Base-by-base conservation (phyloP, 140 eudicot species). In the Cichorium intybus region DNA sequence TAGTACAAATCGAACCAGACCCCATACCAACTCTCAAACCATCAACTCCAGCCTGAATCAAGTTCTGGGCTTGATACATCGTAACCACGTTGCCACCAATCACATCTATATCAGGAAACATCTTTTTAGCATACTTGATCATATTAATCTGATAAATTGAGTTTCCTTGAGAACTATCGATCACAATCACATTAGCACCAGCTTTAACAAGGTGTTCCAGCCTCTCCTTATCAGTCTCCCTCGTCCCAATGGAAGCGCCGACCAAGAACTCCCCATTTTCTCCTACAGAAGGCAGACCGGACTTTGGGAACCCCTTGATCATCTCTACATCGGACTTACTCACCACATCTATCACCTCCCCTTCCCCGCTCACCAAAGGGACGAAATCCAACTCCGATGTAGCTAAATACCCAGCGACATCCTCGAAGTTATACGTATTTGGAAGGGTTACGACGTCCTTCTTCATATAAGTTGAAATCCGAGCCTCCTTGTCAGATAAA, bases 11-110 rank as follows among this genome's bases (percentile, higher is more conserved):
- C 21, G 98, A 85, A 18, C 98, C 98, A 11, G 98, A 92, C 16
- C 96, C 98, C 98, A 92, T 92, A 31, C 98, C 98, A 23, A 92
- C 98, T 64, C 98, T 73, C 74, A 92, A 57, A 8, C 89, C 98
- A 83, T 92, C 98, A 74, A 80, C 97, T 3, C 96, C 97, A 24
- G 95, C 80, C 60, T 91, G 80, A 81, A 92, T 85, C 93, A 92
- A 81, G 61, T 88, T 88, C 56, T 85, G 87, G 0, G 98, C 96
- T 56, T 92, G 98, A 43, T 73, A 69, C 78, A 74, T 83, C 0
- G 96, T 88, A 60, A 92, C 98, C 59, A 92, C 95, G 75, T 92
- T 92, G 31, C 98, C 98, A 37, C 96, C 98, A 37, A 92, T 88
- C 62, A 92, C 77, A 75, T 92, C 98, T 74, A 92, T 14, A 26